Base-by-base conservation (phyloP, 2,329 filamentous ascomycete species). In the Penicillium expansum region DNA sequence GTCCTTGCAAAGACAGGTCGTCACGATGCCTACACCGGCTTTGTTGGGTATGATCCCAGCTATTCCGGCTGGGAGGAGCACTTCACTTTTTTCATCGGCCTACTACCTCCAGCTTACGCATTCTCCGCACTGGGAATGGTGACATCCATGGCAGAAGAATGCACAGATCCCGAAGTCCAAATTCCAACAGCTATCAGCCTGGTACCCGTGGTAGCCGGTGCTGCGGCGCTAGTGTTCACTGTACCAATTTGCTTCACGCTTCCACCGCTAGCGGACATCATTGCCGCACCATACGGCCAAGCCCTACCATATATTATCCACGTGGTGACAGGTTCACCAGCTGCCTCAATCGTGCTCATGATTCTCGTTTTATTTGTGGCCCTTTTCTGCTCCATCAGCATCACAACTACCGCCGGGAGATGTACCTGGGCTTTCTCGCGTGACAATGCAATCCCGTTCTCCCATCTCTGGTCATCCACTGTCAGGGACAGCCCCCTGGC, bases 81-180 rank as follows among this genome's bases (percentile, higher is more conserved):
- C 9, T 86, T 86, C 64, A 82, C 81, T 0, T 86, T 86, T 69
- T 85, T 84, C 70, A 86, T 87, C 57, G 84, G 84, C 22, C 76
- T 86, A 8, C 72, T 87, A 2, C 84, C 83, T 2, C 77, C 82
- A 0, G 82, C 82, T 4, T 85, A 84, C 62, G 81, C 79, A 57
- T 85, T 85, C 62, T 81, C 80, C 0, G 84, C 83, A 1, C 76
- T 86, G 22, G 84, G 84, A 2, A 86, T 86, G 84, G 82, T 86
- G 49, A 78, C 81, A 0, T 80, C 80, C 8, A 86, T 86, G 83
- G 83, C 82, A 1, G 83, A 86, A 70, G 83, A 86, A 68, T 83
- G 80, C 35, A 69, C 75, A 9, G 76, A 83, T 45, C 81, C 83
- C 1, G 76, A 79, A 5, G 58, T 79, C 20, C 81, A 81, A 62